Conservation (phyloP, 139 green algal species). For the Yamagishiella unicocca region DNA sequence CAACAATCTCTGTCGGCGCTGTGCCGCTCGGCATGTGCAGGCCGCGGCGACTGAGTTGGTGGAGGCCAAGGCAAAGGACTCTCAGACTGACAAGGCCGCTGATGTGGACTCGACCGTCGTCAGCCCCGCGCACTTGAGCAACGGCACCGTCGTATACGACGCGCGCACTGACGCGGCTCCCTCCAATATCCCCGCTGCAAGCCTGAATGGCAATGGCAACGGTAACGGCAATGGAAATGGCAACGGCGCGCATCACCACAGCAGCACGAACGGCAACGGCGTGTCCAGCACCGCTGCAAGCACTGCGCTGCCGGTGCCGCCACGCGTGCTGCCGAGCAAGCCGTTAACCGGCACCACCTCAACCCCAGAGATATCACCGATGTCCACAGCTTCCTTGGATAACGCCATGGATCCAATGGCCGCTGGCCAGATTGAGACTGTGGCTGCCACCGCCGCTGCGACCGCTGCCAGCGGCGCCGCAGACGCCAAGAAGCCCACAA, state of each 20-base stretch:
- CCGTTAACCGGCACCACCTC: background rate
- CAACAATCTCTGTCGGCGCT: background rate
- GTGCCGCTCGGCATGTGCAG: constrained; percentile 1
- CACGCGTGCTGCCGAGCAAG: constrained; percentile 38
- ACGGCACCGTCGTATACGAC: constrained; percentile 55
- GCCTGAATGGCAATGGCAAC: constrained; percentile 49
- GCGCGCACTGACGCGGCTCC: constrained; percentile 2
- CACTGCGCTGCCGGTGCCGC: background rate
- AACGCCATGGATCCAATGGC: constrained; percentile 65
- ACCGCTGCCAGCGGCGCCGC: background rate
- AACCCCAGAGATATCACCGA: background rate
- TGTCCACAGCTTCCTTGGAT: constrained; percentile 51
- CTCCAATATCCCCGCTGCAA: background rate
- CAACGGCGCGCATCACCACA: constrained; percentile 5
- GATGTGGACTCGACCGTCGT: constrained; percentile 39
- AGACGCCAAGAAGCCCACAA: constrained; percentile 8
- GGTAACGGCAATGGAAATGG: constrained; percentile 55
- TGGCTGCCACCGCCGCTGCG: constrained; percentile 14
- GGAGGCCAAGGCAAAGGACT: constrained; percentile 28
- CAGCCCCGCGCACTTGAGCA: background rate
- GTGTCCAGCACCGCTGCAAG: background rate
- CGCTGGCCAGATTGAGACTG: constrained; percentile 77
- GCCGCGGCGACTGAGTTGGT: constrained; percentile 64
- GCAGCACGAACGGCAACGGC: constrained; percentile 53
- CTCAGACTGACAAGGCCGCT: background rate